These are phyloP conservation scores for Trichoderma arundinaceum DNA, from an alignment of 2,329 filamentous ascomycete genomes.

Conservation along the genomic window DNA sequence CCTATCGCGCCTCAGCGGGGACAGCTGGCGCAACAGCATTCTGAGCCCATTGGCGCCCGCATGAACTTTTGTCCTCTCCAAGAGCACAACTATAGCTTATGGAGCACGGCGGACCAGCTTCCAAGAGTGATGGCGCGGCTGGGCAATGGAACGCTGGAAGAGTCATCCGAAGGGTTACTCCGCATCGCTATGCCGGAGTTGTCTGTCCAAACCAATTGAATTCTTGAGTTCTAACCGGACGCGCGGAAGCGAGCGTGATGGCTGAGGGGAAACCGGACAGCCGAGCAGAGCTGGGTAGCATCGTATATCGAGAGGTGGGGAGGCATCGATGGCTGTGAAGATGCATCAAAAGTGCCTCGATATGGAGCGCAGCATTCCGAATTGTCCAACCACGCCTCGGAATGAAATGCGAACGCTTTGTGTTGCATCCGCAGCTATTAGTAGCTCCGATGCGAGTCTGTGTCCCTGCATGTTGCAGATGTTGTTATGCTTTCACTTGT, in stretches of 20 bases:
- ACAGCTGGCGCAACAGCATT: not conserved
- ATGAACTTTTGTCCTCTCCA: not conserved
- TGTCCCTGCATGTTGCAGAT: not conserved
- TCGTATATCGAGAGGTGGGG: not conserved
- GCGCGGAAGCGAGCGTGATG: too few species aligned
- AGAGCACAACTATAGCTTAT: not conserved
- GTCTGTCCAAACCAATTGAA: not conserved
- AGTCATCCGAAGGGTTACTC: not conserved
- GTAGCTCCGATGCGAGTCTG: constrained; percentile 14
- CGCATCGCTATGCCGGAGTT: not conserved
- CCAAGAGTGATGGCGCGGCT: constrained; percentile 15
- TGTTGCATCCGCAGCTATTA: not conserved
- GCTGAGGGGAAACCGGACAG: not conserved
- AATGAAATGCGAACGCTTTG: not conserved
- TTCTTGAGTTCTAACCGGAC: not conserved
- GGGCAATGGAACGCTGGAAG: constrained; percentile 16
- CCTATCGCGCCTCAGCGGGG: constrained; percentile 16
- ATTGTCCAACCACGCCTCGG: not conserved
- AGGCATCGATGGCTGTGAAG: not conserved
- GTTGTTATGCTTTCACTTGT: not conserved
- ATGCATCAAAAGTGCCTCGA: constrained; percentile 21
- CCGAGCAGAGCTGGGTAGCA: not conserved
- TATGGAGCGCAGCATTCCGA: not conserved
- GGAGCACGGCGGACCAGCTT: not conserved
- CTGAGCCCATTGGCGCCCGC: constrained; percentile 18